Conservation (phyloP, 352 stramenopile genomes). For the Sclerospora graminicola region DNA sequence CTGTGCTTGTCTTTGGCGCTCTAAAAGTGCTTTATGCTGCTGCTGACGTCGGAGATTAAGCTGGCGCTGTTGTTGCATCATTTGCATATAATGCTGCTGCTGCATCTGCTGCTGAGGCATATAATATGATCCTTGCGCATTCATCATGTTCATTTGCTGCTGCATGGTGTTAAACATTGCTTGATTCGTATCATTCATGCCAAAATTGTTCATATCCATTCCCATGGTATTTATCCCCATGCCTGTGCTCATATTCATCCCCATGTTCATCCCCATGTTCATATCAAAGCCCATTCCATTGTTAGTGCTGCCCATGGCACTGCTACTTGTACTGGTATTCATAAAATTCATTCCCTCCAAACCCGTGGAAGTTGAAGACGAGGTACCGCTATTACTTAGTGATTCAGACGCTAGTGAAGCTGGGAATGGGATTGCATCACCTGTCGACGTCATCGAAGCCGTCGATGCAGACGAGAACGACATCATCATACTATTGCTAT, state of each 20-base stretch:
- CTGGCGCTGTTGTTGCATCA: slow-evolving; percentile 26
- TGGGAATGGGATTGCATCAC: slow-evolving; percentile 68
- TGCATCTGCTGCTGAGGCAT: slow-evolving; percentile 65
- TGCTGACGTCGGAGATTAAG: slow-evolving; percentile 28
- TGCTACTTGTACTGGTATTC: slow-evolving; percentile 21
- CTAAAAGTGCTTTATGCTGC: slow-evolving; percentile 22
- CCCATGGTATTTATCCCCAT: slow-evolving; percentile 42
- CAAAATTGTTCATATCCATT: slow-evolving; percentile 56
- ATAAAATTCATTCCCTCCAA: slow-evolving; percentile 31
- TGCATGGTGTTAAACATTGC: slow-evolving; percentile 76
- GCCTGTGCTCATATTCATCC: slow-evolving; percentile 36
- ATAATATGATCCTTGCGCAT: slow-evolving; percentile 51
- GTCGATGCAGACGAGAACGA: slow-evolving; percentile 21
- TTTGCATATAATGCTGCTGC: slow-evolving; percentile 75
- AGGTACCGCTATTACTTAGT: slow-evolving; percentile 15
- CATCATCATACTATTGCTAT: slow-evolving; percentile 12
- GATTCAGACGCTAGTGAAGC: slow-evolving; percentile 56
- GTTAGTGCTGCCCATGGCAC: slow-evolving; percentile 11
- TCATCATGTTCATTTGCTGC: slow-evolving; percentile 71
- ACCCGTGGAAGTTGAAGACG: slow-evolving; percentile 37
- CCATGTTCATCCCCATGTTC: slow-evolving; percentile 39
- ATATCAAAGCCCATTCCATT: slow-evolving; percentile 27
- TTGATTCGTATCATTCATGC: slow-evolving; percentile 40
- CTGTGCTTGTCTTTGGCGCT: slow-evolving; percentile 24
- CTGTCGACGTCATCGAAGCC: slow-evolving; percentile 21